phyloP scores from a whole-genome alignment of 164 flowering plant species.

The Vitis labrusca region DNA sequence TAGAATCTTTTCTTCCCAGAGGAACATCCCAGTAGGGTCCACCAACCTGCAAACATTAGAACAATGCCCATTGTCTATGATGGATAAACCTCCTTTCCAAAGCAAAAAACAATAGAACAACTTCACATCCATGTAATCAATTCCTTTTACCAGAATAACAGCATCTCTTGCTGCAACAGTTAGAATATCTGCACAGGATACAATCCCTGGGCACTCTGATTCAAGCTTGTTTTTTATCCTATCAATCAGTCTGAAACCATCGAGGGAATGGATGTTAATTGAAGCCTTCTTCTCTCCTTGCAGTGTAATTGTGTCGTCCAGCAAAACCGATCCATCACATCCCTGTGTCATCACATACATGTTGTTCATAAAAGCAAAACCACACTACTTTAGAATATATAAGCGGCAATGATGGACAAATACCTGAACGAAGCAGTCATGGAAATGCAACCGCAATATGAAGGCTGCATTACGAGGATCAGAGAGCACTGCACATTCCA shows the following conservation, averaged over 20 bases:
- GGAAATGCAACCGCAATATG: conserved; percentile 76
- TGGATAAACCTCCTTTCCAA: too few species aligned
- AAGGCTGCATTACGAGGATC: conserved; percentile 83
- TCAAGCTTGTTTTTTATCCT: conserved; percentile 79
- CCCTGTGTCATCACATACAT: conserved; percentile 48
- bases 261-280: conserved; percentile 51
- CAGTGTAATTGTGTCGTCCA: conserved; percentile 75
- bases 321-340: conserved; percentile 87
- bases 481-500: conserved; percentile 77
- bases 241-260: conserved; percentile 71
- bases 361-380: background rate
- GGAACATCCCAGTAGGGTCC: conserved; percentile 98
- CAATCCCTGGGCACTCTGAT: conserved; percentile 87
- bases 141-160: conserved; percentile 62
- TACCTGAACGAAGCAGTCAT: conserved; percentile 97
- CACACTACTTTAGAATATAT: background rate
- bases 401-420: background rate
- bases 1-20: conserved; percentile 83
- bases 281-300: conserved; percentile 79
- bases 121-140: background rate
- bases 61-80: too few species aligned
- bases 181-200: conserved; percentile 92
- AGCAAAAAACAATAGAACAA: background rate
- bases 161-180: conserved; percentile 97
- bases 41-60: conserved; percentile 57